Conservation (phyloP, 2,329 filamentous ascomycete genomes). For the Metarhizium humberi region DNA sequence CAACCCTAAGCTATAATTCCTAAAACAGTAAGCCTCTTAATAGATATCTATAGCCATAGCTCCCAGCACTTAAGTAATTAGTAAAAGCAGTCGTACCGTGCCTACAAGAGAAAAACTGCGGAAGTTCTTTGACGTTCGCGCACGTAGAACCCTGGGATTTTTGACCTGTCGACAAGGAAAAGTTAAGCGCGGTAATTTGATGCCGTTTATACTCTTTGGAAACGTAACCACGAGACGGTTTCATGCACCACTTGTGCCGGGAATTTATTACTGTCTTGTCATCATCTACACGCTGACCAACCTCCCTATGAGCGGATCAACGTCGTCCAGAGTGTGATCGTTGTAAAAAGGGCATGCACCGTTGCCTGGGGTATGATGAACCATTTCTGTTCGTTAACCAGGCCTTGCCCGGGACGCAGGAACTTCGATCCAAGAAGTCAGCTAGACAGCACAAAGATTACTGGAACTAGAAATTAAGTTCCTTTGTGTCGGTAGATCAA, state of each 20-base stretch:
- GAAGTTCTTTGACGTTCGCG: constrained; percentile 4
- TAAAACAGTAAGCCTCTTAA: neutral
- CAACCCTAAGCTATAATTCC: neutral
- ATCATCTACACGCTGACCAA: neutral
- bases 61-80: neutral
- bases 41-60: neutral
- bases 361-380: constrained; percentile 5
- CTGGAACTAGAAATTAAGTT: constrained; percentile 4
- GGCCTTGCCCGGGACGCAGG: constrained; percentile 4
- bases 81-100: constrained; percentile 1
- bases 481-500: neutral
- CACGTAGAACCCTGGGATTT: constrained; percentile 3
- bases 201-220: neutral
- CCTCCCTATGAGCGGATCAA: neutral
- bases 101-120: constrained; percentile 3
- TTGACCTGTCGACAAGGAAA: constrained; percentile 5
- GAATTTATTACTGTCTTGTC: neutral
- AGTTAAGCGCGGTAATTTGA: constrained; percentile 4
- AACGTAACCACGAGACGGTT: neutral
- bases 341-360: constrained; percentile 4
- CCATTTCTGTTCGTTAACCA: constrained; percentile 6
- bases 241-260: neutral
- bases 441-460: constrained; percentile 5
- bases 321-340: constrained; percentile 4
- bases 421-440: constrained; percentile 6